Evolutionary conservation across 2,329 filamentous ascomycete species (phyloP), one percentile per base, ranked within the genome.

Genomic region (Trichoderma sp.): DNA sequence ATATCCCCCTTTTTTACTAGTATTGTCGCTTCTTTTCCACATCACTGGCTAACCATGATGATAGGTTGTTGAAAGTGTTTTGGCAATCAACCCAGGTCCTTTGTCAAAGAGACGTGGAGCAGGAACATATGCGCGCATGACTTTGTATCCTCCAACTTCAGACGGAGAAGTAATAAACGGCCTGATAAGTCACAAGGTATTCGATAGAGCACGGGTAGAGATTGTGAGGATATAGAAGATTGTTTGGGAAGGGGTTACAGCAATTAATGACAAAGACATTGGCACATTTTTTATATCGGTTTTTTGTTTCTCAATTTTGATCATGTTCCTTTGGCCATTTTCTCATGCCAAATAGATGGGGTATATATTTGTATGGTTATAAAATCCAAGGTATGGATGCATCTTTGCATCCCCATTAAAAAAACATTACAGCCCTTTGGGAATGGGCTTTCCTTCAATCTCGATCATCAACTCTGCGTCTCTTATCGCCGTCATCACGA

Each of bases 31-130:
- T 2, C 18, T 11, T 6, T 24, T 24, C 14, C 59, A 5, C 2
- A 33, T 21, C n/a, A 29, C 12, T 11, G 27, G 18, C 79, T 80
- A 59, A 81, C 74, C 8, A 50, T 35, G 9, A 5, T 53, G 45
- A 24, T 41, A 98, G 95, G 95, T 98, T 59, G 92, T 98, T 12
- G 94, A 98, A 81, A 94, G 93, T 79, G 95, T 98, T 0, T 85
- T 98, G 7, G 91, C 95, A 14, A 93, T 99, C 81, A 99, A 99
- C 83, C 96, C 97, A 0, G 96, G 97, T 6, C 92, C 91, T 67
- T 85, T 98, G 41, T 97, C 95, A 18, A 98, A 97, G 85, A 91
- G 94, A 75, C 92, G 91, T 76, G 95, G 93, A 1, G 89, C 95
- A 0, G 97, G 97, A 6, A 98, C 95, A 0, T 98, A 93, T 83